Evolutionary conservation across 805 yeast genomes (phyloP).

Genomic region (Lipomyces sp.): DNA sequence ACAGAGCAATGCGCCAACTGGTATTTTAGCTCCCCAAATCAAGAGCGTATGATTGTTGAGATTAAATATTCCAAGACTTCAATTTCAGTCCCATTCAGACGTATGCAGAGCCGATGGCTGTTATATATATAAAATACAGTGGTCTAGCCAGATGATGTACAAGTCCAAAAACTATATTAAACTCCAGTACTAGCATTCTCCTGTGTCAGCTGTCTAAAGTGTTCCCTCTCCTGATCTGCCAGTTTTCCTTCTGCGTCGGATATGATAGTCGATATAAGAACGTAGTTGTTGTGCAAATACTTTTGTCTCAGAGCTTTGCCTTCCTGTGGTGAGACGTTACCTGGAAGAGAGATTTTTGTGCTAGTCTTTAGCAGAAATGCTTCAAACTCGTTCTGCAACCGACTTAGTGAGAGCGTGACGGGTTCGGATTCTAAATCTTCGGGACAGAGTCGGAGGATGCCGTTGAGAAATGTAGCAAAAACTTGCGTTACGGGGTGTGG

Average conservation of each 20-base stretch:
- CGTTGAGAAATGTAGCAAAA: slow-evolving; percentile 68
- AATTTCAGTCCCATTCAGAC: no score
- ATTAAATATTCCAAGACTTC: no score
- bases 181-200: slow-evolving; percentile 39
- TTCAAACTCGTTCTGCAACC: slow-evolving; percentile 79
- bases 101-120: no score
- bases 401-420: slow-evolving; percentile 59
- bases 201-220: slow-evolving; percentile 45
- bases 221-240: slow-evolving; percentile 45
- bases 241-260: slow-evolving; percentile 44
- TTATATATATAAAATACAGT: no score
- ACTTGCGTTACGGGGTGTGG: slow-evolving; percentile 74
- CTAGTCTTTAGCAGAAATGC: slow-evolving; percentile 69
- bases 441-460: slow-evolving; percentile 56
- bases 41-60: no score
- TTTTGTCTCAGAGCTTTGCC: slow-evolving; percentile 46
- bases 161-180: not conserved
- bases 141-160: no score
- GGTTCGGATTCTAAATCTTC: slow-evolving; percentile 57
- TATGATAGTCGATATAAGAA: slow-evolving; percentile 57
- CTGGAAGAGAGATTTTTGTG: slow-evolving; percentile 35
- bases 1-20: no score
- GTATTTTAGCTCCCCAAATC: no score
- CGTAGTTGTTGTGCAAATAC: slow-evolving; percentile 71
- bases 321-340: slow-evolving; percentile 44